A percentile compares a stretch with the other conserved stretches of the same genome.
phyloP scores from a whole-genome alignment of 805 yeast genomes.

The Monosporozyma siamensis region DNA sequence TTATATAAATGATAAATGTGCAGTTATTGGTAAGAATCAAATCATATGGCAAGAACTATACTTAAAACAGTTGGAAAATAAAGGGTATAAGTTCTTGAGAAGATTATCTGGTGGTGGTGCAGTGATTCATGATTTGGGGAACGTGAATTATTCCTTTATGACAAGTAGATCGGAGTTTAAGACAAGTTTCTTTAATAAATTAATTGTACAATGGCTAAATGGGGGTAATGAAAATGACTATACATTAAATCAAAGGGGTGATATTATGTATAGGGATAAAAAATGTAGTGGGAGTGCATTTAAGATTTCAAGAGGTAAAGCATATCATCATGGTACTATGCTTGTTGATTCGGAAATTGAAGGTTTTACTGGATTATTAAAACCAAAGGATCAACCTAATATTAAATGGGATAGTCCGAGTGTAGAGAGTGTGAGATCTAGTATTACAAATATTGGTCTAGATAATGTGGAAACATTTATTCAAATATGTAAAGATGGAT shows the following conservation, averaged over 20 bases:
- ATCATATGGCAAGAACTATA: conserved; percentile 87
- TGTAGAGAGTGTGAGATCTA: conserved; percentile 71
- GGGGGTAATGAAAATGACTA: not conserved
- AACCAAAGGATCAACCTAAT: conserved; percentile 35
- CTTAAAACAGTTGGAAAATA: conserved; percentile 40
- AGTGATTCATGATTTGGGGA: conserved; percentile 89
- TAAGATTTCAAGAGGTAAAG: conserved; percentile 68
- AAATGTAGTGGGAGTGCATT: conserved; percentile 93
- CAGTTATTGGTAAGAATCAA: conserved; percentile 94
- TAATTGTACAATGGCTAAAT: conserved; percentile 34
- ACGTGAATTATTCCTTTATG: conserved; percentile 77
- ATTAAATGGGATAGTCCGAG: conserved; percentile 40
- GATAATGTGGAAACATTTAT: conserved; percentile 23
- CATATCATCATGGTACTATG: conserved; percentile 97
- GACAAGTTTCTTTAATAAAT: conserved; percentile 43
- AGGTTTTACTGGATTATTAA: conserved; percentile 50
- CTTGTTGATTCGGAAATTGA: conserved; percentile 56
- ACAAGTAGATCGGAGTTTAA: conserved; percentile 57
- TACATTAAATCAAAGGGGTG: conserved; percentile 46
- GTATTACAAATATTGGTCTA: conserved; percentile 63
- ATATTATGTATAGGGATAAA: conserved; percentile 45
- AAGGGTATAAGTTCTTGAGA: conserved; percentile 59
- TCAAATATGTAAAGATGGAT: conserved; percentile 24
- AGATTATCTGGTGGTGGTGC: conserved; percentile 93
- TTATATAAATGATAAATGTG: conserved; percentile 72